Conservation (phyloP, 306 rosid genomes). For the Prunus armeniaca region DNA sequence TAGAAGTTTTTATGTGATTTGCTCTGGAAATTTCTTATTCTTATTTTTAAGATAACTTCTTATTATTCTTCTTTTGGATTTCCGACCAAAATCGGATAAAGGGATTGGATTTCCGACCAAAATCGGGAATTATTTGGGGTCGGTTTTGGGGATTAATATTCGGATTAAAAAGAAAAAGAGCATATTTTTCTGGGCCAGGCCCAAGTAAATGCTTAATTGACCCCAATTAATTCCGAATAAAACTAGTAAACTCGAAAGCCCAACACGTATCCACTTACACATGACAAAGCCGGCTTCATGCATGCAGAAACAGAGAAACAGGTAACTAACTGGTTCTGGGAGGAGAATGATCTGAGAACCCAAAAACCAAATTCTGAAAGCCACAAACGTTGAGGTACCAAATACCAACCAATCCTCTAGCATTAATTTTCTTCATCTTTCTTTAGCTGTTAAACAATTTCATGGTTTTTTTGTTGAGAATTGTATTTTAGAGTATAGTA, state of each 20-base stretch:
- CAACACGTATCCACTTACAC: slow-evolving; percentile 33
- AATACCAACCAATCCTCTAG: not conserved
- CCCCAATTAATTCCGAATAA: not conserved
- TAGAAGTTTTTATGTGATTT: slow-evolving; percentile 5
- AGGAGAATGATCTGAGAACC: slow-evolving; percentile 18
- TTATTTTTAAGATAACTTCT: not conserved
- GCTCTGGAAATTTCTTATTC: not conserved
- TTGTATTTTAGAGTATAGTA: too few species aligned
- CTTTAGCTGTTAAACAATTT: slow-evolving; percentile 4
- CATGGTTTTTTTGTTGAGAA: not conserved
- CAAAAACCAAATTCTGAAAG: slow-evolving; percentile 17
- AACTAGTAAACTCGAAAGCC: slow-evolving; percentile 16
- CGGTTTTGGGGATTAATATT: too few species aligned
- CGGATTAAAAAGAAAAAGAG: too few species aligned
- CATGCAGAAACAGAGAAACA: slow-evolving; percentile 16
- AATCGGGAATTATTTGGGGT: too few species aligned
- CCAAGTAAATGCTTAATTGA: not conserved
- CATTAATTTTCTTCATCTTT: slow-evolving; percentile 2
- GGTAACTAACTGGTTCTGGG: slow-evolving; percentile 3
- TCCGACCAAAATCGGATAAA: too few species aligned
- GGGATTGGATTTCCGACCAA: too few species aligned
- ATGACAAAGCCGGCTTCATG: slow-evolving; percentile 29
- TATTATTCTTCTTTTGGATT: not conserved
- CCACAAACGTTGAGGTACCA: slow-evolving; percentile 24
- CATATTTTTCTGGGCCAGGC: not conserved